phyloP scores from a whole-genome alignment of 371 early-diverging fungal species.

The Mortierella sp. region DNA sequence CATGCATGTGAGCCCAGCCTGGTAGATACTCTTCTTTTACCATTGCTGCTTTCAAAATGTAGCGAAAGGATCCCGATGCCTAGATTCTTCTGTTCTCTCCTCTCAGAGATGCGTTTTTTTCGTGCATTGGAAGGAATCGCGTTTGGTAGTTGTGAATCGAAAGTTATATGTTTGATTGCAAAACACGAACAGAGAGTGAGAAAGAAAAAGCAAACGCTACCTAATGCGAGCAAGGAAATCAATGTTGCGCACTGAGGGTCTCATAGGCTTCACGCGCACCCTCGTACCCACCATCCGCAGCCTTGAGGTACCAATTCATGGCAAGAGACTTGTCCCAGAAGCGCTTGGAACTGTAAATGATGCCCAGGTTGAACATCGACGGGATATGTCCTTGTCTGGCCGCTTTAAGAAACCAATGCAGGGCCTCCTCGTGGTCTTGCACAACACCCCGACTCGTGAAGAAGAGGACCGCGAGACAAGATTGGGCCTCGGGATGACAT shows the following conservation, averaged over 20 bases:
- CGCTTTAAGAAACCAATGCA: not conserved
- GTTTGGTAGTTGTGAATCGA: too few species aligned
- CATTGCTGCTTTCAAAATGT: too few species aligned
- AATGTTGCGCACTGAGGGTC: not conserved
- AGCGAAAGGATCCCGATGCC: too few species aligned
- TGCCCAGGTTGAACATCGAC: not conserved
- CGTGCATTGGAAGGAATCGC: too few species aligned
- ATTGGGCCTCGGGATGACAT: not conserved
- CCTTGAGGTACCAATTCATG: not conserved
- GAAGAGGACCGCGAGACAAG: not conserved
- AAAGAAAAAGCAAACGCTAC: not conserved
- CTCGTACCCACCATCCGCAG: not conserved
- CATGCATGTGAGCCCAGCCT: not conserved
- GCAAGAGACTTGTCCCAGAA: not conserved
- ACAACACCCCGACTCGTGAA: not conserved
- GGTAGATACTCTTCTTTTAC: too few species aligned
- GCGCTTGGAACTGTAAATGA: not conserved
- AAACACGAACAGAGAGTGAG: not conserved
- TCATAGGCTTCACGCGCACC: not conserved
- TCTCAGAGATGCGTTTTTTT: too few species aligned
- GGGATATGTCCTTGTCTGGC: not conserved
- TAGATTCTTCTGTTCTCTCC: too few species aligned
- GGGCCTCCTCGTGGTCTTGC: not conserved
- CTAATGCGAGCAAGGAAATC: not conserved
- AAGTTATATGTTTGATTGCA: too few species aligned